These are phyloP conservation scores for Fusarium anguioides DNA, from an alignment of 2,329 filamentous ascomycete genomes.

Conservation along the genomic window DNA sequence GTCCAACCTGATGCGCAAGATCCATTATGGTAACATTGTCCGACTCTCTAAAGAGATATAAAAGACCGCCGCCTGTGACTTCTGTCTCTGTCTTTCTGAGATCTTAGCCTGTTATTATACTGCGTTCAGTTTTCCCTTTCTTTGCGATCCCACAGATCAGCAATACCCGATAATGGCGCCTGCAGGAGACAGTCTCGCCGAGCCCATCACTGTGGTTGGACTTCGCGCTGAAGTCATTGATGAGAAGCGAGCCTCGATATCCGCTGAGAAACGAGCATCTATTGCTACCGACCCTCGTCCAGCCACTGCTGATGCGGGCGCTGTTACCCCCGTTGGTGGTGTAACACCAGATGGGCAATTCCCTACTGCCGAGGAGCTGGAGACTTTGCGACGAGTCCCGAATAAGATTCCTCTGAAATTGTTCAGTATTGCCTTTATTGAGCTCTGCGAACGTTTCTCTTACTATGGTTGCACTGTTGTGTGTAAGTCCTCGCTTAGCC, in stretches of 20 bases:
- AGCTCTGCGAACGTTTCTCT: constrained; percentile 77
- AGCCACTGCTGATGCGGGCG: neutral
- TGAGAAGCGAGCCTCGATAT: constrained; percentile 47
- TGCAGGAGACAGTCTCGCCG: constrained; percentile 49
- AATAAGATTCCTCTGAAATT: constrained; percentile 68
- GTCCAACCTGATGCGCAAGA: neutral
- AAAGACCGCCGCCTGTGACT: neutral
- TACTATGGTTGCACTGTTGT: constrained; percentile 76
- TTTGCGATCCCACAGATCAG: constrained; percentile 1
- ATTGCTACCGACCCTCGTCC: constrained; percentile 28
- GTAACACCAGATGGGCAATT: constrained; percentile 20
- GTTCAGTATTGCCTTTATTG: constrained; percentile 74
- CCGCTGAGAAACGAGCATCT: constrained; percentile 47
- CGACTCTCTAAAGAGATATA: constrained; percentile 22
- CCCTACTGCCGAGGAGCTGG: constrained; percentile 55
- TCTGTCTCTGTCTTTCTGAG: neutral
- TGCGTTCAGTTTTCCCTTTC: neutral
- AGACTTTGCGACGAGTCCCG: constrained; percentile 64
- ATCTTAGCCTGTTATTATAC: neutral
- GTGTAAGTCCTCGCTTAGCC: constrained; percentile 60
- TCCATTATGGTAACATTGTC: constrained; percentile 18
- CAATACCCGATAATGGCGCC: constrained; percentile 43
- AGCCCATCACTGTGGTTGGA: constrained; percentile 49
- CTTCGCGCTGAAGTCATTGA: constrained; percentile 45
- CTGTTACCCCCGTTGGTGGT: neutral